These are phyloP conservation scores for Conticribra guillardii DNA, from an alignment of 108 stramenopile species.

Conservation along the genomic window DNA sequence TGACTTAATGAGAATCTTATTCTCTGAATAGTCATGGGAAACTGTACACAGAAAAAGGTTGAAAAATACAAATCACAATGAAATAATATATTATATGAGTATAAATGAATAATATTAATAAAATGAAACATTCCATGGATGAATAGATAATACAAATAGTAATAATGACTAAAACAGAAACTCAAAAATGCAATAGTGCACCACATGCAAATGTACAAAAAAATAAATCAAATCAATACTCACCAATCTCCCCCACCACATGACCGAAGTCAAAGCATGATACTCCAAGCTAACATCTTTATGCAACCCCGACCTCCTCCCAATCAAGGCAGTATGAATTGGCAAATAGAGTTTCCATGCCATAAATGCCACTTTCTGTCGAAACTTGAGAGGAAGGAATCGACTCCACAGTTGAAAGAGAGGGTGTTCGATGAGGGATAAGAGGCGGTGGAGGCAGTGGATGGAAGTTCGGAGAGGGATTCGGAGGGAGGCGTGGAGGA, in stretches of 20 bases:
- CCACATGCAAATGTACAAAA: not conserved
- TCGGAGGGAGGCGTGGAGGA: slow-evolving; percentile 15
- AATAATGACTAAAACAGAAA: not conserved
- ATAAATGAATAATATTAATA: no score
- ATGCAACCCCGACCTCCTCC: slow-evolving; percentile 65
- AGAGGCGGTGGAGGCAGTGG: slow-evolving; percentile 30
- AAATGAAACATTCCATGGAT: no score
- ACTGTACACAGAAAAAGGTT: slow-evolving; percentile 17
- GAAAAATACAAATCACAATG: no score
- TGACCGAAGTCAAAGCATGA: slow-evolving; percentile 73
- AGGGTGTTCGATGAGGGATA: slow-evolving; percentile 51
- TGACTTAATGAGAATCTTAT: slow-evolving; percentile 78
- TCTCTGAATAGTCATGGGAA: slow-evolving; percentile 62
- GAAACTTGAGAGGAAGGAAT: slow-evolving; percentile 50
- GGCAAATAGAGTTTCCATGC: slow-evolving; percentile 74
- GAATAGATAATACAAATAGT: not conserved
- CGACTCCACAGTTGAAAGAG: slow-evolving; percentile 53
- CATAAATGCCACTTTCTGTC: slow-evolving; percentile 52
- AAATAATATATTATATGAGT: not conserved
- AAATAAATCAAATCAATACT: slow-evolving; percentile 1
- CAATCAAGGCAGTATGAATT: slow-evolving; percentile 59
- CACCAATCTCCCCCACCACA: slow-evolving; percentile 71
- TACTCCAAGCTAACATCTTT: slow-evolving; percentile 64
- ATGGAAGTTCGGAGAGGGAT: slow-evolving; percentile 39
- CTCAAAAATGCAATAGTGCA: not conserved